These are phyloP conservation scores for Trichothecium roseum DNA, from an alignment of 2,329 filamentous ascomycete species.

Conservation along the genomic window DNA sequence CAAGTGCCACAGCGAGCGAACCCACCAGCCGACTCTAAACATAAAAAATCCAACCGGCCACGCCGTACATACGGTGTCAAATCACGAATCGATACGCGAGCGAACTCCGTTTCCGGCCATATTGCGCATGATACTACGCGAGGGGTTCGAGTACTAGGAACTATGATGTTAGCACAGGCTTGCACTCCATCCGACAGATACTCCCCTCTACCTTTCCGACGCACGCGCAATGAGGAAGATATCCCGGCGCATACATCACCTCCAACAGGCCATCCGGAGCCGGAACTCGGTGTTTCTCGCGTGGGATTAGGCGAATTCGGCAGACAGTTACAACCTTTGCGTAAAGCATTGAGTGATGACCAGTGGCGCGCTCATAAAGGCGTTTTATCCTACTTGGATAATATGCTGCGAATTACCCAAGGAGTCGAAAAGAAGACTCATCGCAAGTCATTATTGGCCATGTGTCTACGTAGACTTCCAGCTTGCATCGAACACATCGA, in stretches of 20 bases:
- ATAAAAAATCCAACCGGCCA: conserved; percentile 13
- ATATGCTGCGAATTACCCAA: conserved; percentile 17
- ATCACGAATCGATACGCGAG: too few species aligned
- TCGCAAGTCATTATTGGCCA: conserved; percentile 22
- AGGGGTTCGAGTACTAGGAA: too few species aligned
- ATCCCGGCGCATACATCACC: too few species aligned
- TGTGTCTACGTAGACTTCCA: conserved; percentile 23
- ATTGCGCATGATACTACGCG: too few species aligned
- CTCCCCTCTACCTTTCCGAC: too few species aligned
- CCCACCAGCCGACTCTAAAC: conserved; percentile 2
- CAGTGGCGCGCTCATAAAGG: conserved; percentile 20
- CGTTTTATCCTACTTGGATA: conserved; percentile 19
- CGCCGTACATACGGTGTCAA: conserved; percentile 16
- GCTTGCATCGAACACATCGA: conserved; percentile 20
- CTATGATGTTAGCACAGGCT: too few species aligned
- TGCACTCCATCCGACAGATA: too few species aligned
- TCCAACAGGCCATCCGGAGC: too few species aligned
- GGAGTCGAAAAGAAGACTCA: conserved; percentile 9
- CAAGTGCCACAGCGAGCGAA: conserved; percentile 10
- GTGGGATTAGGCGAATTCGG: conserved; percentile 11
- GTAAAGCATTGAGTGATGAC: conserved; percentile 10
- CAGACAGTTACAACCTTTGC: conserved; percentile 13
- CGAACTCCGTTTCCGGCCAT: too few species aligned
- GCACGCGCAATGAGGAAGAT: too few species aligned
- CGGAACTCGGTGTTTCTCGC: too few species aligned